A percentile compares a stretch with the other conserved stretches of the same genome.
Evolutionary conservation across 352 stramenopile species (phyloP).

Genomic region (Pythium chondricola): DNA sequence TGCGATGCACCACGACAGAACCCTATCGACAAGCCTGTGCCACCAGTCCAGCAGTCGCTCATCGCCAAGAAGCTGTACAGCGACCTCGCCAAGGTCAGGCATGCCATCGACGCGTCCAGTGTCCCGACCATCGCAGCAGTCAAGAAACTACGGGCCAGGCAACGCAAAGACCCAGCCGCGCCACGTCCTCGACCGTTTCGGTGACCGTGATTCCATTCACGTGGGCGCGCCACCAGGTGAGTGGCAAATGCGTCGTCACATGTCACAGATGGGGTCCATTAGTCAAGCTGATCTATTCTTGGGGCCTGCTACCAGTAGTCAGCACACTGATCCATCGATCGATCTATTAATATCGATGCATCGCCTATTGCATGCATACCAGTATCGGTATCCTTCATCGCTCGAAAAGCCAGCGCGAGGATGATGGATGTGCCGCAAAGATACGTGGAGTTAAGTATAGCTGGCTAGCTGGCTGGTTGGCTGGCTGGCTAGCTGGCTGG

Average conservation of each 20-base stretch:
- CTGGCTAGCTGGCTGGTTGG: neutral
- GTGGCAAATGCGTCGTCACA: neutral
- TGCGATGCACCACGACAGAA: too few relatives aligned
- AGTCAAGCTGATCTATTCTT: too few relatives aligned
- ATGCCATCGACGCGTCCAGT: too few relatives aligned
- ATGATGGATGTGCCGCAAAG: conserved; percentile 4
- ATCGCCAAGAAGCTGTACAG: conserved; percentile 16
- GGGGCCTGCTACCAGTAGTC: too few relatives aligned
- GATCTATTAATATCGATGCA: too few relatives aligned
- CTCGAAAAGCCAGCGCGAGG: conserved; percentile 25
- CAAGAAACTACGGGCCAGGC: neutral
- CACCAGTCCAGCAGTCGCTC: conserved; percentile 6
- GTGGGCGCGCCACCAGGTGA: too few relatives aligned
- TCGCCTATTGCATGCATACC: neutral
- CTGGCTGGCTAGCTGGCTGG: too few relatives aligned
- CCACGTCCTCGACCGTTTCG: conserved; percentile 14
- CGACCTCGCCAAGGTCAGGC: too few relatives aligned
- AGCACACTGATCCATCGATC: too few relatives aligned
- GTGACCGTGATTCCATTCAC: too few relatives aligned
- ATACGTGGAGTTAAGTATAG: conserved; percentile 5
- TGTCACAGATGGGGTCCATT: too few relatives aligned
- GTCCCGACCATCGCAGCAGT: too few relatives aligned
- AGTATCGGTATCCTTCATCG: conserved; percentile 24
- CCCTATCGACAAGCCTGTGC: neutral
- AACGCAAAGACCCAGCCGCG: neutral